These are phyloP conservation scores for Pseudomicrostroma phylloplanum DNA, from an alignment of 1,284 basidiomycete species.

Conservation along the genomic window DNA sequence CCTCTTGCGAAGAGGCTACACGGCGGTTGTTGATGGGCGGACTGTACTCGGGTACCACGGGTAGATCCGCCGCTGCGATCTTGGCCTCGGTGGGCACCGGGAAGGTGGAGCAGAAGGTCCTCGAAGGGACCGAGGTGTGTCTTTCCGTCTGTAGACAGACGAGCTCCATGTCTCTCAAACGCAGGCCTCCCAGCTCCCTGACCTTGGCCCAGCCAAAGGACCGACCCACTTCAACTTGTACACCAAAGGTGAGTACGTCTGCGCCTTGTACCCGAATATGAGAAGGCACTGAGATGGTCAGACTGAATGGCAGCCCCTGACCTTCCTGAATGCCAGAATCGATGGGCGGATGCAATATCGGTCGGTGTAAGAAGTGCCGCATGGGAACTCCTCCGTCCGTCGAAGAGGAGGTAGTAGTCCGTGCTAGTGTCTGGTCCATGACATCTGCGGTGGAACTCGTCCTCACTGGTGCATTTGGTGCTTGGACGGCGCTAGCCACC, in stretches of 20 bases:
- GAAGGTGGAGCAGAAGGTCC: conserved; percentile 43
- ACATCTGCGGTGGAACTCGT: neutral
- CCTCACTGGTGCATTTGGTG: conserved; percentile 5
- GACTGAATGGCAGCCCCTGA: conserved; percentile 34
- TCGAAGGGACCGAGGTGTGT: conserved; percentile 43
- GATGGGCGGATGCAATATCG: conserved; percentile 35
- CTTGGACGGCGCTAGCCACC: conserved; percentile 16
- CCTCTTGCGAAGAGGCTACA: conserved; percentile 13
- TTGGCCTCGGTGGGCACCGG: conserved; percentile 29
- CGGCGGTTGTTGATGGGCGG: neutral
- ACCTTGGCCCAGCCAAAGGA: conserved; percentile 33
- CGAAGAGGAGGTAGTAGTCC: neutral
- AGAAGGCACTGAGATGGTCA: conserved; percentile 46
- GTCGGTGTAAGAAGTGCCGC: conserved; percentile 47
- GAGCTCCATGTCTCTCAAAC: conserved; percentile 48
- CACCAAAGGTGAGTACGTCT: conserved; percentile 46
- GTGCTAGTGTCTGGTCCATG: neutral
- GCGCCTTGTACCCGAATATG: conserved; percentile 37
- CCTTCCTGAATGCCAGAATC: conserved; percentile 27
- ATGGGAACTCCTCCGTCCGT: conserved; percentile 21
- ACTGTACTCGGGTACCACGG: conserved; percentile 16
- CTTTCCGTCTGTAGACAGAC: conserved; percentile 46
- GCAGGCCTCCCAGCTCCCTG: conserved; percentile 35
- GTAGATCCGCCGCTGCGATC: conserved; percentile 30
- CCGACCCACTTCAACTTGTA: conserved; percentile 46